Base-by-base conservation (phyloP, 352 stramenopile species). In the Poterioochromonas sp. region DNA sequence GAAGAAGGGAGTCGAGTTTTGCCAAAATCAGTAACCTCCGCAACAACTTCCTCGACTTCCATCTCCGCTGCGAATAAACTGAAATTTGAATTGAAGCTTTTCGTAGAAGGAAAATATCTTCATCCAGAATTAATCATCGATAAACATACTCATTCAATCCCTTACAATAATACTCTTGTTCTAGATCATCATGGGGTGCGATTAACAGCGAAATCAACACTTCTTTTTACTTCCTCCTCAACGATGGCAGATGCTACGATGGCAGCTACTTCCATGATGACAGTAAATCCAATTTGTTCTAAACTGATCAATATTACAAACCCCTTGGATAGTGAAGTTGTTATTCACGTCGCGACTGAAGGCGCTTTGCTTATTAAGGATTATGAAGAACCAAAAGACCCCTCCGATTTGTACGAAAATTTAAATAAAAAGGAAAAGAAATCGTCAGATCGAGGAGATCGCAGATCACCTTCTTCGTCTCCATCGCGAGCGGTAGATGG, bases 181-280 rank as follows among this genome's bases (percentile, higher is more conserved):
- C 5, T 8, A 22, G 18, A 70, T 11, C 69, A 63, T 44, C 2
- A 40, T 3, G 69, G 12, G 32, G 2, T 76, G 12, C 2, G 3
- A n/a, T 63, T 76, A 29, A 76, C 73, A 43, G 69, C 69, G 1
- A 63, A 40, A 5, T 11, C 69, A 20, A 76, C 69, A n/a, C n/a
- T 68, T 2, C n/a, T 76, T 2, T 76, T 76, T 63, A 11, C 18
- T 8, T 54, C 39, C 8, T 5, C 12, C 22, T 5, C 5, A 49
- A 74, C 73, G 39, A 5, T 37, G 11, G 73, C 65, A 12, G 12
- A 74, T 12, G n/a, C n/a, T n/a, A n/a, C n/a, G n/a, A n/a, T n/a
- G n/a, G n/a, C n/a, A n/a, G n/a, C n/a, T n/a, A n/a, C n/a, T n/a
- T n/a, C n/a, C n/a, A n/a, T n/a, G n/a, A n/a, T n/a, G n/a, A n/a